phyloP scores from a whole-genome alignment of 257 asterid species.

The Ocimum tenuiflorum region DNA sequence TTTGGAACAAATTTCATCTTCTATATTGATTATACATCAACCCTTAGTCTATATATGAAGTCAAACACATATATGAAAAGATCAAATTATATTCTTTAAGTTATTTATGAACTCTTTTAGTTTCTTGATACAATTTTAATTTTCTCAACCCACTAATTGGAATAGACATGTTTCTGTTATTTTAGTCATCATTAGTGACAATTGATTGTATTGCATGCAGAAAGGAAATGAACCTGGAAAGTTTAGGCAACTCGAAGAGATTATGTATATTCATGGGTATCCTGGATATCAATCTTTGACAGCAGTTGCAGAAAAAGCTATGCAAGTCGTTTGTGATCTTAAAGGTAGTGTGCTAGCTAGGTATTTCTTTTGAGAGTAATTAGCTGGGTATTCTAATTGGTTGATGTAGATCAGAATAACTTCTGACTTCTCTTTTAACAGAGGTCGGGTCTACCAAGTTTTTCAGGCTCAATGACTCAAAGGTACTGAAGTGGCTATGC shows the following conservation, averaged over 20 bases:
- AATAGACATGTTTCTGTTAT: neutral
- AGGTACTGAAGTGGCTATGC: slow-evolving; percentile 78
- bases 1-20: neutral
- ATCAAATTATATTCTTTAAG: neutral
- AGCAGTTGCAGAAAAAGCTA: slow-evolving; percentile 58
- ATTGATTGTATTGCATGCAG: slow-evolving; percentile 35
- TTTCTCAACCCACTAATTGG: neutral
- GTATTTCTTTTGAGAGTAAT: neutral
- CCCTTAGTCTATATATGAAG: neutral
- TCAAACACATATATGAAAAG: slow-evolving; percentile 3
- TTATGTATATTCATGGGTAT: slow-evolving; percentile 53
- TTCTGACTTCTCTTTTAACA: slow-evolving; percentile 29
- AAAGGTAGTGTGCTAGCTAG: slow-evolving; percentile 50
- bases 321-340: slow-evolving; percentile 86
- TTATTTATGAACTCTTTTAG: neutral
- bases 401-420: too few relatives aligned
- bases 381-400: too few relatives aligned
- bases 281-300: slow-evolving; percentile 68
- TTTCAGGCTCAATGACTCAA: slow-evolving; percentile 80
- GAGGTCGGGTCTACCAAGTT: slow-evolving; percentile 73
- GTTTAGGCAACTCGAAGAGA: slow-evolving; percentile 93
- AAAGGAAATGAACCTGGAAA: slow-evolving; percentile 75
- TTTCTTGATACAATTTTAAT: neutral
- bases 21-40: slow-evolving; percentile 6
- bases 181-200: slow-evolving; percentile 9